These are phyloP conservation scores for Epichloe baconii DNA, from an alignment of 2,329 filamentous ascomycete species.

Conservation along the genomic window DNA sequence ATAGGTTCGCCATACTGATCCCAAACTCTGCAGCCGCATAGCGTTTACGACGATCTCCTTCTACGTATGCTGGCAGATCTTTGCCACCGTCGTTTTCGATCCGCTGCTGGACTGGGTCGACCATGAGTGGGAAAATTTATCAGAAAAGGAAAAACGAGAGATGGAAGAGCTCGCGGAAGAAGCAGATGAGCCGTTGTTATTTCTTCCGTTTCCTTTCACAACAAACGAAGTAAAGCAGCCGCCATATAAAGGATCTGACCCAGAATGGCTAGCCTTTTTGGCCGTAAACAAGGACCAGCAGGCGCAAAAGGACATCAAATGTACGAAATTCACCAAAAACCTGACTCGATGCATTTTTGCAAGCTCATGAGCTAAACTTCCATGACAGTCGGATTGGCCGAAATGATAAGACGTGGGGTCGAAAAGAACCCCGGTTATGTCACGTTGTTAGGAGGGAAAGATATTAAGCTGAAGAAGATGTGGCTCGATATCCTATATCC, in stretches of 20 bases:
- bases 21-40: conserved; percentile 11
- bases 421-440: conserved; percentile 28
- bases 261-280: conserved; percentile 50
- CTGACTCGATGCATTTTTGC: not conserved
- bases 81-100: conserved; percentile 31
- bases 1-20: not conserved
- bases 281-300: conserved; percentile 41
- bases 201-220: conserved; percentile 51
- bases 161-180: conserved; percentile 28
- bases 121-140: conserved; percentile 27
- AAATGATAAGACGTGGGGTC: conserved; percentile 24
- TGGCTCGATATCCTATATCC: conserved; percentile 54
- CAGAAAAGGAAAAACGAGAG: conserved; percentile 30
- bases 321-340: conserved; percentile 19
- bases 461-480: conserved; percentile 33
- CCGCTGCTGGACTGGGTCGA: conserved; percentile 30
- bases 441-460: conserved; percentile 30
- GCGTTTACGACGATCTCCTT: conserved; percentile 20
- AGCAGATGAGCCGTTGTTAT: conserved; percentile 32
- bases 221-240: conserved; percentile 32
- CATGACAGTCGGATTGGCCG: conserved; percentile 17
- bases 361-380: not conserved
- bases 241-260: conserved; percentile 43
- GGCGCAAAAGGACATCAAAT: conserved; percentile 32
- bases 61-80: conserved; percentile 29